Evolutionary conservation across 305 asterid genomes (phyloP).

Genomic region (Lippia alba): DNA sequence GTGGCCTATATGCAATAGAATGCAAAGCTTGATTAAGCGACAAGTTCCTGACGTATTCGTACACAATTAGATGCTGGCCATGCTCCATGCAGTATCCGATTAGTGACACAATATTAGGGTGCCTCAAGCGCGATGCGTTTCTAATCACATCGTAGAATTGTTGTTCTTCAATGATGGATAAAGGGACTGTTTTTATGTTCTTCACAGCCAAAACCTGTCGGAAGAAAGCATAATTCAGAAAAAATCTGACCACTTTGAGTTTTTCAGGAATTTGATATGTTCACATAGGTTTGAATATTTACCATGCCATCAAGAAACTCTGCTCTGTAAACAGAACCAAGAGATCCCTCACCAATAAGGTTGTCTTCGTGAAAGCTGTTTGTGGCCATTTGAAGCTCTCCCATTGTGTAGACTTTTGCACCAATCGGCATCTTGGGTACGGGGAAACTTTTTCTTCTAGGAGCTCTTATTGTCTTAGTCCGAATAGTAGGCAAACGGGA

Average conservation of each 20-base stretch:
- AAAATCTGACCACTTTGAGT: not conserved
- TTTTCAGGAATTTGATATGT: not conserved
- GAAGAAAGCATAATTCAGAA: constrained; percentile 13
- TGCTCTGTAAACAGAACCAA: constrained; percentile 87
- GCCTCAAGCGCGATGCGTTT: constrained; percentile 71
- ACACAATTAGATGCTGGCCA: constrained; percentile 77
- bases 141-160: constrained; percentile 75
- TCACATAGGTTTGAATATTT: constrained; percentile 25
- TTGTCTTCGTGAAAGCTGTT: constrained; percentile 69
- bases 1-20: constrained; percentile 48
- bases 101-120: constrained; percentile 81
- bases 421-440: constrained; percentile 48
- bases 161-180: constrained; percentile 84
- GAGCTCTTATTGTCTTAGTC: constrained; percentile 50
- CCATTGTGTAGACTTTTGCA: constrained; percentile 63
- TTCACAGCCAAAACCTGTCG: constrained; percentile 81
- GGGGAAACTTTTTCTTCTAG: constrained; percentile 61
- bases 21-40: constrained; percentile 81
- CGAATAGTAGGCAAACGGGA: constrained; percentile 71
- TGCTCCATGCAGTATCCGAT: constrained; percentile 84
- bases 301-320: constrained; percentile 88
- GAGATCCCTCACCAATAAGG: constrained; percentile 87
- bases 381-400: constrained; percentile 90
- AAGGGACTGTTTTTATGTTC: constrained; percentile 66
- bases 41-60: constrained; percentile 67